Percentiles rank a stretch among this genome's conserved stretches.
Conservation (phyloP, 768 basidiomycete species). For the Sistotremastrum suecicum region DNA sequence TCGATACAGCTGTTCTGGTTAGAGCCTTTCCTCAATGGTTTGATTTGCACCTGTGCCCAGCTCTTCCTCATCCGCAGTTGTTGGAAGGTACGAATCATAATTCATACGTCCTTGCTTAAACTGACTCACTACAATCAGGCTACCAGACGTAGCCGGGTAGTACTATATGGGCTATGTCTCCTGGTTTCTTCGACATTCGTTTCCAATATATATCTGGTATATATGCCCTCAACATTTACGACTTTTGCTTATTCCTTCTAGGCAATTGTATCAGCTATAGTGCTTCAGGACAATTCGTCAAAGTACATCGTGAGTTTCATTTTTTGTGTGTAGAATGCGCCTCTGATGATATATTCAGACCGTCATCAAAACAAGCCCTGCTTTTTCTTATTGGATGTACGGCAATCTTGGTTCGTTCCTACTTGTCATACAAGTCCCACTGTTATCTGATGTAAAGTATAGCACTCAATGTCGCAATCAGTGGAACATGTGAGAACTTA, state of each 20-base stretch:
- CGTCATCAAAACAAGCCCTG: slow-evolving; percentile 21
- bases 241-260: slow-evolving; percentile 11
- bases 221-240: slow-evolving; percentile 16
- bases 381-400: slow-evolving; percentile 33
- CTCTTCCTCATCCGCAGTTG: slow-evolving; percentile 34
- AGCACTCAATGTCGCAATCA: slow-evolving; percentile 29
- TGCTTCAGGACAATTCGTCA: no score
- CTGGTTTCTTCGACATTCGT: background rate
- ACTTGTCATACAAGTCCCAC: background rate
- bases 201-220: slow-evolving; percentile 22
- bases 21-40: slow-evolving; percentile 33
- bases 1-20: slow-evolving; percentile 28
- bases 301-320: no score
- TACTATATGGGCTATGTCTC: no score
- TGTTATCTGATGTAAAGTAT: background rate
- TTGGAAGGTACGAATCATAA: slow-evolving; percentile 27
- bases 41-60: slow-evolving; percentile 33
- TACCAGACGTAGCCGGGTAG: no score
- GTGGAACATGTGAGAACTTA: slow-evolving; percentile 21
- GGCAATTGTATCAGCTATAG: background rate
- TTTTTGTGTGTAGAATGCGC: no score
- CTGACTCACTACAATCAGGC: no score
- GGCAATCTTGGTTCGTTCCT: slow-evolving; percentile 23
- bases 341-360: no score
- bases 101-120: no score